Percentiles rank a stretch among this genome's conserved stretches.
Conservation (phyloP, 148 eudicot genomes). For the Fagopyrum homotropicum region DNA sequence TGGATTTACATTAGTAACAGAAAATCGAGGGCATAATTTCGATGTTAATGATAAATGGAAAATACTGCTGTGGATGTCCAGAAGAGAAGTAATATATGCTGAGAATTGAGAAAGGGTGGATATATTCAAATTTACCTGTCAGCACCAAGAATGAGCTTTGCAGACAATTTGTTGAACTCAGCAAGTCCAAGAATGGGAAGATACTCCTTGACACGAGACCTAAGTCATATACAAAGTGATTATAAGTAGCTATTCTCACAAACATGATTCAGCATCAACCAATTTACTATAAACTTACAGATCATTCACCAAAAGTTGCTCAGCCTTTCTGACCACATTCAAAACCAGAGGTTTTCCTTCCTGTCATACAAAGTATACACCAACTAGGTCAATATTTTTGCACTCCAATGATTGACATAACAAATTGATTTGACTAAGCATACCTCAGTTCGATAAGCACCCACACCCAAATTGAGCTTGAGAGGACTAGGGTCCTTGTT, state of each 20-base stretch:
- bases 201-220: conserved; percentile 81
- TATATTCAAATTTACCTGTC: conserved; percentile 44
- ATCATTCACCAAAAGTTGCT: conserved; percentile 80
- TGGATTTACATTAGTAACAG: neutral
- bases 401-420: neutral
- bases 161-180: conserved; percentile 84
- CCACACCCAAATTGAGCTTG: conserved; percentile 73
- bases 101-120: neutral
- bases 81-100: neutral
- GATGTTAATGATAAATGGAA: neutral
- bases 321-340: conserved; percentile 81
- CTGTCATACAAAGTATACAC: conserved; percentile 28
- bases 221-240: conserved; percentile 13
- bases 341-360: conserved; percentile 96
- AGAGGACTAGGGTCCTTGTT: conserved; percentile 58
- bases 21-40: neutral
- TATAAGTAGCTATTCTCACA: conserved; percentile 7
- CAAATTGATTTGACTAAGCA: neutral
- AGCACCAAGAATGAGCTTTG: conserved; percentile 86
- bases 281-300: conserved; percentile 31
- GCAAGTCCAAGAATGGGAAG: conserved; percentile 89
- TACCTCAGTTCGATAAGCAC: conserved; percentile 47
- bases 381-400: neutral
- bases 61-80: neutral
- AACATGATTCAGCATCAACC: neutral